These are phyloP conservation scores for Hemisphaericaspora subhashii DNA, from an alignment of 1,139 yeast genomes.

Conservation along the genomic window DNA sequence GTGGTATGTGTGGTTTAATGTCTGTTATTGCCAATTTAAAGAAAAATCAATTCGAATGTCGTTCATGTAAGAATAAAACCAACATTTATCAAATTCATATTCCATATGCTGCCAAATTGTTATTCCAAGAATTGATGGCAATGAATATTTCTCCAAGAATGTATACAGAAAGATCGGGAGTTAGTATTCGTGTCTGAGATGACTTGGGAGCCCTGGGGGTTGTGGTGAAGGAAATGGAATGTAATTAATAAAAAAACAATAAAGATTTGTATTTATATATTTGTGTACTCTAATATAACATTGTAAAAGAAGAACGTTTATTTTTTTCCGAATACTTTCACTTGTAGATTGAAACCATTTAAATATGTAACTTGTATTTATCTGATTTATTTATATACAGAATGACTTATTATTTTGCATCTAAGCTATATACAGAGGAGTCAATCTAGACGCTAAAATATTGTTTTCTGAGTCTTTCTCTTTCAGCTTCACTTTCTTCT, in stretches of 20 bases:
- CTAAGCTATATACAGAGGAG: constrained; percentile 14
- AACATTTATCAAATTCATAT: constrained; percentile 96
- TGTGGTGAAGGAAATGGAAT: not conserved
- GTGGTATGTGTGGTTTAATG: constrained; percentile 98
- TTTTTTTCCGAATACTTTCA: no score
- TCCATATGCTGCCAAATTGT: constrained; percentile 94
- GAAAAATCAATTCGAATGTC: constrained; percentile 96
- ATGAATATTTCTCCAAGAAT: constrained; percentile 93
- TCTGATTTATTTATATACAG: constrained; percentile 1
- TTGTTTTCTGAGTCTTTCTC: constrained; percentile 36
- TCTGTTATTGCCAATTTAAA: constrained; percentile 94
- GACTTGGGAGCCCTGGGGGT: constrained; percentile 1
- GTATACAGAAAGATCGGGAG: constrained; percentile 64
- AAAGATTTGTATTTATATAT: constrained; percentile 4
- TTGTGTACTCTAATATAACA: not conserved
- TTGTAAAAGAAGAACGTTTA: not conserved
- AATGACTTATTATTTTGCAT: not conserved
- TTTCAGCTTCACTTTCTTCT: constrained; percentile 35
- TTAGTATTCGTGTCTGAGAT: constrained; percentile 37
- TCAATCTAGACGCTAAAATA: constrained; percentile 26
- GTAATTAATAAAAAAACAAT: no score
- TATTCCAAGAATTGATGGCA: constrained; percentile 98
- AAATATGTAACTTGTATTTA: not conserved
- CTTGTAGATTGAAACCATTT: no score
- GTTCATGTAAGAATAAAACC: constrained; percentile 97